Evolutionary conservation across 176 grass and related monocot genomes (phyloP).

Genomic region (Echinochloa phyllopogon): DNA sequence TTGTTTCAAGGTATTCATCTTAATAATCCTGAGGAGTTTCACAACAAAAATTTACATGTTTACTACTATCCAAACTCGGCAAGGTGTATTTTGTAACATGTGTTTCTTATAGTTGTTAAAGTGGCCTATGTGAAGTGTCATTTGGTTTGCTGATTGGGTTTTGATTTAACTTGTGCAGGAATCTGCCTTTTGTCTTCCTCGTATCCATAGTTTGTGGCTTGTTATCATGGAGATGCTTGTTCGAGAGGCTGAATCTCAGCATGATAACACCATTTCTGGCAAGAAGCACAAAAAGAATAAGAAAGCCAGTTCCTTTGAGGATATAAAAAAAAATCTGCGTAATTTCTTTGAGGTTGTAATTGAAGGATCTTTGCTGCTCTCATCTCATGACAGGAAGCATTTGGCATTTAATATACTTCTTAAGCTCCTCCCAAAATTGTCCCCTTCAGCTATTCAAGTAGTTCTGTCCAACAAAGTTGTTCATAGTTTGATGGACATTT

Average conservation of each 20-base stretch:
- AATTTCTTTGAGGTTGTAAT: constrained; percentile 95
- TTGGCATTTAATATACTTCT: constrained; percentile 79
- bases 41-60: background rate
- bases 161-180: constrained; percentile 62
- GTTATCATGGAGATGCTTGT: constrained; percentile 71
- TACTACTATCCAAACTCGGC: background rate
- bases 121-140: background rate
- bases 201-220: constrained; percentile 87
- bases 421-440: constrained; percentile 72
- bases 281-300: constrained; percentile 95
- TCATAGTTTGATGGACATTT: constrained; percentile 82
- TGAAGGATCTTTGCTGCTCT: constrained; percentile 82
- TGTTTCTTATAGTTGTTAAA: constrained; percentile 20
- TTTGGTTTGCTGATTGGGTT: constrained; percentile 29
- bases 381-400: constrained; percentile 95
- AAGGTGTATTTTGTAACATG: background rate
- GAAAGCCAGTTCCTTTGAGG: constrained; percentile 67
- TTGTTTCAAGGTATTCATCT: constrained; percentile 89
- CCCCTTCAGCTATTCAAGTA: constrained; percentile 66
- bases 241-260: constrained; percentile 46
- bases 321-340: constrained; percentile 61
- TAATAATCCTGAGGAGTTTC: background rate
- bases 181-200: constrained; percentile 91
- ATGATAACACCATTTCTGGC: constrained; percentile 54
- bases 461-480: constrained; percentile 87